These are phyloP conservation scores for Ascomycota sp. DNA, from an alignment of 2,329 filamentous ascomycete species.

Conservation along the genomic window DNA sequence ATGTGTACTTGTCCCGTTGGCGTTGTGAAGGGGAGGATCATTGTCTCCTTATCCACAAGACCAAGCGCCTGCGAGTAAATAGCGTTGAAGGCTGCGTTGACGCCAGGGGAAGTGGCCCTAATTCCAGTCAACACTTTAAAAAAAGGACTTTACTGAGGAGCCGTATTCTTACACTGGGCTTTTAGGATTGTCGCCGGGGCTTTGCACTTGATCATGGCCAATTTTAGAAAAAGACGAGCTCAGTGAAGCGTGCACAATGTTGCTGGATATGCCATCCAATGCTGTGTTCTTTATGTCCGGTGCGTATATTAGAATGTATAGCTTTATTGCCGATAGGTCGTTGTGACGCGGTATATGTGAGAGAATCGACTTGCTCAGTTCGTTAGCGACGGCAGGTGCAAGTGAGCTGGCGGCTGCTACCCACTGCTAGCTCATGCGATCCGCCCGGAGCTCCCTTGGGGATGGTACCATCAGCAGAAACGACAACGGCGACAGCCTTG, in stretches of 20 bases:
- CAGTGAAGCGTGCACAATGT: slow-evolving; percentile 39
- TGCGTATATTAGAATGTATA: slow-evolving; percentile 81
- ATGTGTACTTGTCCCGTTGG: slow-evolving; percentile 70
- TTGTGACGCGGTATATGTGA: slow-evolving; percentile 68
- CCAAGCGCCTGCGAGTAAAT: slow-evolving; percentile 60
- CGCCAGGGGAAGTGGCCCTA: slow-evolving; percentile 23
- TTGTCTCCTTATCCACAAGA: slow-evolving; percentile 66
- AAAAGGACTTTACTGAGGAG: background rate
- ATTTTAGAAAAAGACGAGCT: slow-evolving; percentile 82
- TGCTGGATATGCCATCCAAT: slow-evolving; percentile 29
- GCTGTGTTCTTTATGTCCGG: slow-evolving; percentile 53
- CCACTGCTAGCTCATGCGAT: slow-evolving; percentile 63
- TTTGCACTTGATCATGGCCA: slow-evolving; percentile 48
- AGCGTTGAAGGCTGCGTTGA: slow-evolving; percentile 49
- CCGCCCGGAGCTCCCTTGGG: slow-evolving; percentile 37
- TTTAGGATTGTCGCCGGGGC: slow-evolving; percentile 42
- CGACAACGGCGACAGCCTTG: slow-evolving; percentile 72
- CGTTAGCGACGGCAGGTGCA: slow-evolving; percentile 1
- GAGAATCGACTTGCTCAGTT: slow-evolving; percentile 47
- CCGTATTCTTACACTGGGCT: slow-evolving; percentile 28
- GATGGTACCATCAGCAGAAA: slow-evolving; percentile 53
- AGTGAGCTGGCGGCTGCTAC: slow-evolving; percentile 12
- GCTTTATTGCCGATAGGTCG: slow-evolving; percentile 50
- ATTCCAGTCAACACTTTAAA: background rate
- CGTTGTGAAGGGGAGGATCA: slow-evolving; percentile 77